Conservation (phyloP, 306 rosid species). For the Castanopsis chinensis region DNA sequence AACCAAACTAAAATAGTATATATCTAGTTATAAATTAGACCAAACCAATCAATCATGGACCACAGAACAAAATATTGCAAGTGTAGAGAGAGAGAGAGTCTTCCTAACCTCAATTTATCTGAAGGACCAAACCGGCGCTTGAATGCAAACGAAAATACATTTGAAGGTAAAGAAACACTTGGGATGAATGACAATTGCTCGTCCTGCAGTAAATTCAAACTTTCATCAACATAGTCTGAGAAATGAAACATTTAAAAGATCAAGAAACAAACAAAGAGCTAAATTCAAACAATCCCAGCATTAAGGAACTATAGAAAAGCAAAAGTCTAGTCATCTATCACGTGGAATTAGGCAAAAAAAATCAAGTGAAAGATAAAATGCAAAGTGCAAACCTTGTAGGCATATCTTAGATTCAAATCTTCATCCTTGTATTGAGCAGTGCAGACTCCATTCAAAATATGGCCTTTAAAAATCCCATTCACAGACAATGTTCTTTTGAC, state of each 20-base stretch:
- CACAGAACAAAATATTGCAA: background rate
- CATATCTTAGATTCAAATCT: conserved; percentile 63
- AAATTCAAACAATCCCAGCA: background rate
- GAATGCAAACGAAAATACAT: conserved; percentile 77
- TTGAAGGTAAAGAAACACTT: conserved; percentile 67
- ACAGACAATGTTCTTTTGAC: conserved; percentile 42
- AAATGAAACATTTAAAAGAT: background rate
- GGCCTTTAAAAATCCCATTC: conserved; percentile 63
- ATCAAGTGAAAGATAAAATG: background rate
- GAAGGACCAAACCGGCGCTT: conserved; percentile 81
- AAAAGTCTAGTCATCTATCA: background rate
- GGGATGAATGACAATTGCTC: conserved; percentile 86
- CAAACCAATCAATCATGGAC: background rate
- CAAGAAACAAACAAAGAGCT: background rate
- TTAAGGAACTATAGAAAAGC: background rate
- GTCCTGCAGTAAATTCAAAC: conserved; percentile 59
- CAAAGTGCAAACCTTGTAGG: conserved; percentile 56
- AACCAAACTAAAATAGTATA: background rate
- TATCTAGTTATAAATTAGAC: background rate
- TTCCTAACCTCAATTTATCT: conserved; percentile 74
- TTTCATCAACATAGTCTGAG: background rate
- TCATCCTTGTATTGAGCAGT: conserved; percentile 74
- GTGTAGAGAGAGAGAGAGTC: background rate
- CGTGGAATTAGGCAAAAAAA: background rate
- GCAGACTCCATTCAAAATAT: conserved; percentile 54